Base-by-base conservation (phyloP, 345 rosid species). In the Angophora floribunda region DNA sequence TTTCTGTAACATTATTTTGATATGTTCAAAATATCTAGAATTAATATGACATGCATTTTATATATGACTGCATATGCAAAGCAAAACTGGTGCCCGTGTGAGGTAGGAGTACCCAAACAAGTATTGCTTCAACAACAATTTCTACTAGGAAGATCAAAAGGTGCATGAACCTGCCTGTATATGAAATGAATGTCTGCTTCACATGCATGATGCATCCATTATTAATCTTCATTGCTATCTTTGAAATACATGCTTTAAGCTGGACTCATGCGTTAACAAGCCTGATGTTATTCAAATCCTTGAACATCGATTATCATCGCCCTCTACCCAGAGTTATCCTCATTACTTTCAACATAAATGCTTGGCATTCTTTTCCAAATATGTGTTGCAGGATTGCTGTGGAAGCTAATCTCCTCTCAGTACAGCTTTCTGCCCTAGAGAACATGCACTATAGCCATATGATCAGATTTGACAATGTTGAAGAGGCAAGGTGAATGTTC, bases 361-460 rank as follows among this genome's bases (percentile, higher is more conserved):
- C 87, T 87, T 10, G 44, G 59, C 51, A 52, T 7, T 89, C 84
- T 75, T 41, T 75, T 22, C 49, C 49, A 75, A 75, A 41, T 75
- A 45, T 75, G 84, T 75, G 49, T 45, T 92, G 92, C 95, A 98
- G 99, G 93, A 92, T 97, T 91, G 97, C 99, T 26, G 89, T 91
- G 85, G 92, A 94, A 91, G 98, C 97, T 88, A 94, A 95, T 45
- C 94, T 94, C 89, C 95, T 95, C 78, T 90, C 95, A 22, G 51
- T 93, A 90, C 97, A 98, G 92, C 94, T 97, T 91, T 89, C 94
- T 87, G 99, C 99, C 61, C 91, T 98, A 82, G 99, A 98, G 92
- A 96, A 93, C 90, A 96, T 98, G 98, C 99, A 97, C 88, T 98
- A 98, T 86, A 95, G 95, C 94, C 94, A 96, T 92, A 97, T 97